phyloP scores from a whole-genome alignment of 2,329 filamentous ascomycete species.

The Huntiella bhutanensis region DNA sequence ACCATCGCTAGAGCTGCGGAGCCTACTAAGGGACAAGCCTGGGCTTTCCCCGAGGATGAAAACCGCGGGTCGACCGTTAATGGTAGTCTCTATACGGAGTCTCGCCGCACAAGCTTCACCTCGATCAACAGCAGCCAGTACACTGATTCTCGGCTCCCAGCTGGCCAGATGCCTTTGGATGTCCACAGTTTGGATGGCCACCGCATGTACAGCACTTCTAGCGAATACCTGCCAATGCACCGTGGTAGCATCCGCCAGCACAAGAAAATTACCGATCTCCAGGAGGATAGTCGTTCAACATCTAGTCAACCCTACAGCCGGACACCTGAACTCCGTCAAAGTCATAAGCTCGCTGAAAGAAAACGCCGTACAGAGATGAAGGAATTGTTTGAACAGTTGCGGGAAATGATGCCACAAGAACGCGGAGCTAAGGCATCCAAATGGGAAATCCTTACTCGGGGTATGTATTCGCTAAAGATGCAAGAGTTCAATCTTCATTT shows the following conservation, averaged over 20 bases:
- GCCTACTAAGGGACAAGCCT: constrained; percentile 65
- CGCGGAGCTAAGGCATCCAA: constrained; percentile 73
- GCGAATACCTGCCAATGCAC: constrained; percentile 41
- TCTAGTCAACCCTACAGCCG: constrained; percentile 61
- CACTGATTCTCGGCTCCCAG: constrained; percentile 53
- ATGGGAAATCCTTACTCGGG: constrained; percentile 76
- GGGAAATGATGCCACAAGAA: constrained; percentile 61
- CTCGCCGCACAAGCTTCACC: constrained; percentile 56
- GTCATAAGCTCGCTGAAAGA: constrained; percentile 68
- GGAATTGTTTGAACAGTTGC: constrained; percentile 62
- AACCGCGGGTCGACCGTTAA: constrained; percentile 22
- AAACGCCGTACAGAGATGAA: constrained; percentile 81
- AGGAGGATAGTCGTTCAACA: constrained; percentile 28
- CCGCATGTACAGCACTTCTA: constrained; percentile 27
- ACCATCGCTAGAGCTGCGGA: constrained; percentile 51
- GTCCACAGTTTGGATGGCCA: constrained; percentile 28
- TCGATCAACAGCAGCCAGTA: constrained; percentile 66
- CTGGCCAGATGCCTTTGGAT: constrained; percentile 53
- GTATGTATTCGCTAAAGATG: constrained; percentile 26
- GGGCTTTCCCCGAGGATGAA: constrained; percentile 63
- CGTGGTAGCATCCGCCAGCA: constrained; percentile 56
- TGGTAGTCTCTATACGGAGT: constrained; percentile 23
- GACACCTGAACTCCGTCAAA: constrained; percentile 64
- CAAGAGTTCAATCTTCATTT: not conserved
- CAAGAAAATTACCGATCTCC: constrained; percentile 48